These are phyloP conservation scores for Botryotinia narcissicola DNA, from an alignment of 2,329 filamentous ascomycete species.

Conservation along the genomic window DNA sequence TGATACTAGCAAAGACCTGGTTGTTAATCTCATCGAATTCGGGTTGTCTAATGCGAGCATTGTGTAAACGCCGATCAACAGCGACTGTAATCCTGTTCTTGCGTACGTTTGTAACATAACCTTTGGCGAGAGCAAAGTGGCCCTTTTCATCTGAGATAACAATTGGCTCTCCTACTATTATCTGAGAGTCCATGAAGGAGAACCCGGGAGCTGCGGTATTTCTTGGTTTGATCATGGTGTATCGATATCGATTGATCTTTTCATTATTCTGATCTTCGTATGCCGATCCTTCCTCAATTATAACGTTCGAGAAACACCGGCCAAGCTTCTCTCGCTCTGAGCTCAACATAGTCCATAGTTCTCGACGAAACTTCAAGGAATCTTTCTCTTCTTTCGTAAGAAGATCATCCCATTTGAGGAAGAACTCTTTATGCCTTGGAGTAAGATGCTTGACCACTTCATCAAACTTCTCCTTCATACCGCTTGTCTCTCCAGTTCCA, in stretches of 20 bases:
- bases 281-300: slow-evolving; percentile 75
- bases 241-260: slow-evolving; percentile 89
- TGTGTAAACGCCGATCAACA: slow-evolving; percentile 86
- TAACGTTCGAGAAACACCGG: slow-evolving; percentile 83
- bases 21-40: slow-evolving; percentile 76
- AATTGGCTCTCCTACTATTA: slow-evolving; percentile 82
- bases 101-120: slow-evolving; percentile 77
- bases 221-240: slow-evolving; percentile 73
- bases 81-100: slow-evolving; percentile 78
- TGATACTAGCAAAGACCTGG: slow-evolving; percentile 86
- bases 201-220: slow-evolving; percentile 55
- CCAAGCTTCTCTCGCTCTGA: slow-evolving; percentile 82
- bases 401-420: slow-evolving; percentile 90
- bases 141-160: slow-evolving; percentile 96
- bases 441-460: slow-evolving; percentile 78
- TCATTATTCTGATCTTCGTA: slow-evolving; percentile 65
- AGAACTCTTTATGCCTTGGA: slow-evolving; percentile 73
- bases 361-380: slow-evolving; percentile 78
- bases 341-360: slow-evolving; percentile 96
- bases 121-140: slow-evolving; percentile 91
- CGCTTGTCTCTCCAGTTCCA: slow-evolving; percentile 77
- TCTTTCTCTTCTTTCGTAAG: slow-evolving; percentile 94
- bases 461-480: slow-evolving; percentile 77
- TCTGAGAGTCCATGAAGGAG: slow-evolving; percentile 88
- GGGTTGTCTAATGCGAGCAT: slow-evolving; percentile 70